Percentiles rank a stretch among this genome's conserved stretches.
These are phyloP conservation scores for Tuber indicum DNA, from an alignment of 495 filamentous ascomycete genomes.

Conservation along the genomic window DNA sequence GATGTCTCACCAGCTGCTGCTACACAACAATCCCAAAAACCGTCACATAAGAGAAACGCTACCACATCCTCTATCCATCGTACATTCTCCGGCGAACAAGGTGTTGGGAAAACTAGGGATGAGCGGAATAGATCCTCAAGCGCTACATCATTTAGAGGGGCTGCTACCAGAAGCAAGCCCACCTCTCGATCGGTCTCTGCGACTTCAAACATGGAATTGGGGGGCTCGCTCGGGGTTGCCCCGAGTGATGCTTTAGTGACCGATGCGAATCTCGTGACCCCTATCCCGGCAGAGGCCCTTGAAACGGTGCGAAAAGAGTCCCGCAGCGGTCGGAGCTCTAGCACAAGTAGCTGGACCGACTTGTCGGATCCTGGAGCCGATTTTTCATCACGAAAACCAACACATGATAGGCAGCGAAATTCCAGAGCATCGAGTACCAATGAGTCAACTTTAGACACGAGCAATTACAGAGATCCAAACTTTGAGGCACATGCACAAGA, in stretches of 20 bases:
- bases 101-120: neutral
- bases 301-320: neutral
- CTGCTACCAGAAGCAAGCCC: neutral
- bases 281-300: neutral
- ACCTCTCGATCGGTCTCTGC: neutral
- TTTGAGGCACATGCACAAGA: conserved; percentile 1
- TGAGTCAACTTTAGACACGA: neutral
- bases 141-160: neutral
- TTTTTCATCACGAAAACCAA: neutral
- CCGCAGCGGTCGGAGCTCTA: neutral
- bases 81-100: neutral
- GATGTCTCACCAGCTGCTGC: neutral
- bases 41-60: neutral
- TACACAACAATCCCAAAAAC: neutral
- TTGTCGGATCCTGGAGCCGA: neutral
- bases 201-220: neutral
- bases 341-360: neutral
- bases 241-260: neutral
- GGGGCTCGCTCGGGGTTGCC: neutral
- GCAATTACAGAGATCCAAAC: neutral
- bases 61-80: neutral
- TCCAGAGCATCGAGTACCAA: neutral
- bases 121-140: neutral
- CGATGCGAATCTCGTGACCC: neutral
- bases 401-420: neutral